Conservation (phyloP, 108 stramenopile species). For the Nitzschia sp. region DNA sequence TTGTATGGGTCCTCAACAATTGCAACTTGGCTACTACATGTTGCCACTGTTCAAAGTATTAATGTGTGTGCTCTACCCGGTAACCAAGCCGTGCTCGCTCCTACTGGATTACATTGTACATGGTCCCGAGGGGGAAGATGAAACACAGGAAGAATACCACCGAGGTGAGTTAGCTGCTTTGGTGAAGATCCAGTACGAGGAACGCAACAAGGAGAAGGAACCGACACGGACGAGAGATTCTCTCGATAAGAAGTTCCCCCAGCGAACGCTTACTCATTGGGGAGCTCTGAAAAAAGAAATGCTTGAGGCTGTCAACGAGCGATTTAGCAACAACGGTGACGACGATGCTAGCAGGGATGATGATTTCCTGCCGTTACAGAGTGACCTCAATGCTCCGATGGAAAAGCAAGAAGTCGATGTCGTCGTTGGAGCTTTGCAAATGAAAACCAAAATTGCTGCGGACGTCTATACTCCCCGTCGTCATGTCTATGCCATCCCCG, state of each 20-base stretch:
- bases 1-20: slow-evolving; percentile 85
- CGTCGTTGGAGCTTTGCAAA: slow-evolving; percentile 53
- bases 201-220: slow-evolving; percentile 27
- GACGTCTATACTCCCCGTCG: slow-evolving; percentile 65
- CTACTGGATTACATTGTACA: slow-evolving; percentile 66
- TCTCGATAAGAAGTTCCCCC: slow-evolving; percentile 15
- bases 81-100: slow-evolving; percentile 78
- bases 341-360: slow-evolving; percentile 13
- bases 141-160: slow-evolving; percentile 43
- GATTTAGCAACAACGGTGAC: neutral
- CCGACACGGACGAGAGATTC: too few species aligned
- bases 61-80: slow-evolving; percentile 71
- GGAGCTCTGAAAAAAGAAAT: slow-evolving; percentile 46
- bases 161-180: slow-evolving; percentile 68
- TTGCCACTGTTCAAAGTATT: slow-evolving; percentile 59
- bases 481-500: slow-evolving; percentile 46
- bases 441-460: slow-evolving; percentile 60
- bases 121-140: slow-evolving; percentile 33
- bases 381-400: slow-evolving; percentile 41
- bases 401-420: slow-evolving; percentile 34
- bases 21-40: slow-evolving; percentile 66
- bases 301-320: slow-evolving; percentile 36
- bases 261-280: slow-evolving; percentile 20
- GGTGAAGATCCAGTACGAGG: slow-evolving; percentile 69
- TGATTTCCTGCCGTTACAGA: slow-evolving; percentile 36